These are phyloP conservation scores for Picea sitchensis DNA, from an alignment of 75 land plant species.

Conservation along the genomic window DNA sequence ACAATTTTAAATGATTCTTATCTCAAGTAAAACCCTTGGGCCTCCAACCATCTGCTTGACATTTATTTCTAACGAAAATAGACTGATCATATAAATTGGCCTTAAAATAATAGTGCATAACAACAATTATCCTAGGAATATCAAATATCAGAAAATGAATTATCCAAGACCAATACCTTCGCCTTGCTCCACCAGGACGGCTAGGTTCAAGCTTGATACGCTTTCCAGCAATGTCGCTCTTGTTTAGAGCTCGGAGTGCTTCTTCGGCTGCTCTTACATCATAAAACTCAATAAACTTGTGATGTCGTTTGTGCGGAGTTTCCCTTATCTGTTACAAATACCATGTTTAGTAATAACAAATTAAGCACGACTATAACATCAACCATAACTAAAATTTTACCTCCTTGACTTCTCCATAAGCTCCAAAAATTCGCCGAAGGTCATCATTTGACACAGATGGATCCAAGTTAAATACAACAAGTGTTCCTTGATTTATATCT, in stretches of 20 bases:
- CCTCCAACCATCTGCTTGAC: not conserved
- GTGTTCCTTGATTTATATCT: slow-evolving; percentile 92
- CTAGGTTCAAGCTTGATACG: slow-evolving; percentile 74
- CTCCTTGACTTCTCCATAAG: slow-evolving; percentile 94
- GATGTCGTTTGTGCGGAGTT: slow-evolving; percentile 69
- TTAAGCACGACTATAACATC: not conserved
- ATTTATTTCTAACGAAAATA: not conserved
- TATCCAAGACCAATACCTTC: slow-evolving; percentile 30
- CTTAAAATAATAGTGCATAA: not conserved
- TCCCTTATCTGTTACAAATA: slow-evolving; percentile 53
- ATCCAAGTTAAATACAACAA: slow-evolving; percentile 89
- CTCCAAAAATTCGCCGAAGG: slow-evolving; percentile 83
- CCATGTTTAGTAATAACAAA: slow-evolving; percentile 1
- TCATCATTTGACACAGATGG: slow-evolving; percentile 94
- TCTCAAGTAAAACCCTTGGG: not conserved
- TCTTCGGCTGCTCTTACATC: slow-evolving; percentile 75
- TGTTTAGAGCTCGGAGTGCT: slow-evolving; percentile 51
- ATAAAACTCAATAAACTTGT: slow-evolving; percentile 70
- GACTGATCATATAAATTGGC: not conserved
- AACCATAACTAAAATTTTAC: slow-evolving; percentile 23
- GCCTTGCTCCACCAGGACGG: slow-evolving; percentile 73
- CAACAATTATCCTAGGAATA: not conserved
- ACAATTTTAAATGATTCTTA: not conserved
- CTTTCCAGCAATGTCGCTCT: slow-evolving; percentile 72
- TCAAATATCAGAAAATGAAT: not conserved